Percentiles rank a stretch among this genome's conserved stretches.
Conservation (phyloP, 1,284 basidiomycete species). For the Leccinum proximum region DNA sequence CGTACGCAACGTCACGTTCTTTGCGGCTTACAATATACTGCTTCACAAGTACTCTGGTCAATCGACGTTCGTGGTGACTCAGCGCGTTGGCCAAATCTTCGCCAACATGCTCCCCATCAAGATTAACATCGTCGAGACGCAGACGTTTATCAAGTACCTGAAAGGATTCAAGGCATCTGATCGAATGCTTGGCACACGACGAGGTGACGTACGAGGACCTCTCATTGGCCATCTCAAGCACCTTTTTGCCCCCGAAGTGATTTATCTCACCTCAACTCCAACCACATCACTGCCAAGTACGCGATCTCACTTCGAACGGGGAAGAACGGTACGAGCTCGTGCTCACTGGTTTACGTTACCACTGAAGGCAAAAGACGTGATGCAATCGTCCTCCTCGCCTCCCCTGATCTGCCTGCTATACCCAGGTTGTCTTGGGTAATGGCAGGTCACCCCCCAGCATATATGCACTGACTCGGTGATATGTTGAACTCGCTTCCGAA, state of each 20-base stretch:
- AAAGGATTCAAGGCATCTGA: constrained; percentile 16
- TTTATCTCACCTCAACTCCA: constrained; percentile 22
- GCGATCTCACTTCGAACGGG: constrained; percentile 10
- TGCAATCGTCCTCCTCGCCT: no score
- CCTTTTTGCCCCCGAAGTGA: constrained; percentile 27
- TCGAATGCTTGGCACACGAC: constrained; percentile 20
- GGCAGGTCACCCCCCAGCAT: no score
- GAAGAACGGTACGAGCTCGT: no score
- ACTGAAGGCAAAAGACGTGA: no score
- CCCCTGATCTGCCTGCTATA: no score
- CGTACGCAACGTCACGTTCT: constrained; percentile 24
- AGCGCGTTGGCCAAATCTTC: constrained; percentile 23
- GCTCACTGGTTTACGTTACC: no score
- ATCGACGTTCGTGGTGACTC: constrained; percentile 23
- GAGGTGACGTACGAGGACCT: constrained; percentile 31
- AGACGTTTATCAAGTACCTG: constrained; percentile 22
- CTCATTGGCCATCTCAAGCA: constrained; percentile 29
- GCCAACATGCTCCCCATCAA: constrained; percentile 29
- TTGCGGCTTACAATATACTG: constrained; percentile 27
- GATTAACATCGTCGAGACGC: constrained; percentile 20
- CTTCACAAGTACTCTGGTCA: constrained; percentile 29
- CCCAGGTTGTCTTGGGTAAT: no score
- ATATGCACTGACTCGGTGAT: no score
- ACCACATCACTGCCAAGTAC: constrained; percentile 20
- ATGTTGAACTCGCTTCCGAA: no score